These are phyloP conservation scores for Exophiala phaeomuriformis DNA, from an alignment of 2,329 filamentous ascomycete genomes.

Conservation along the genomic window DNA sequence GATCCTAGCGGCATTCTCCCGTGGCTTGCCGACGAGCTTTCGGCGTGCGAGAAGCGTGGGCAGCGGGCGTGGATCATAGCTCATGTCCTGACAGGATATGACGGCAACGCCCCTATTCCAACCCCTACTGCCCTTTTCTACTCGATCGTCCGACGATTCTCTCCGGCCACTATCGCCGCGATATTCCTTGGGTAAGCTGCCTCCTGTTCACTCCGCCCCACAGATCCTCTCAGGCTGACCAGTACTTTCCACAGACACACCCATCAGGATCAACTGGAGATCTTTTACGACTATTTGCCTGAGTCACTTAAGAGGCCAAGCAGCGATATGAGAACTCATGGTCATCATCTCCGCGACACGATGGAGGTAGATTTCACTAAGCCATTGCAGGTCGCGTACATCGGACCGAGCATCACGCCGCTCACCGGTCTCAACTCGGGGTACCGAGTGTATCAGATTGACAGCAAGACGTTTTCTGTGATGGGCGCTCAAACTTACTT, in stretches of 20 bases:
- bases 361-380: slow-evolving; percentile 25
- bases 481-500: slow-evolving; percentile 30
- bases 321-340: background rate
- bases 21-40: slow-evolving; percentile 26
- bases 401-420: slow-evolving; percentile 29
- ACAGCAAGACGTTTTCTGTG: slow-evolving; percentile 28
- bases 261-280: slow-evolving; percentile 28
- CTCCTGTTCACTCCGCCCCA: too few relatives aligned
- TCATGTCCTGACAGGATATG: slow-evolving; percentile 27
- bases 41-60: slow-evolving; percentile 25
- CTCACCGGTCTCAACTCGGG: slow-evolving; percentile 30
- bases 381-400: slow-evolving; percentile 27
- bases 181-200: slow-evolving; percentile 22
- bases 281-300: slow-evolving; percentile 29
- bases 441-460: slow-evolving; percentile 27
- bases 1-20: slow-evolving; percentile 25
- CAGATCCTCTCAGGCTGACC: background rate
- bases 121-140: slow-evolving; percentile 29
- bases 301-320: slow-evolving; percentile 6
- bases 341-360: slow-evolving; percentile 21
- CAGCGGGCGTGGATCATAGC: slow-evolving; percentile 29
- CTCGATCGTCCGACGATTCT: slow-evolving; percentile 26
- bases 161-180: slow-evolving; percentile 23
- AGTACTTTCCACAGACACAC: slow-evolving; percentile 20
- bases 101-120: slow-evolving; percentile 21